Evolutionary conservation across 2,329 filamentous ascomycete genomes (phyloP), one percentile per base, ranked within the genome.

Genomic region (Hypoxylon sp.): DNA sequence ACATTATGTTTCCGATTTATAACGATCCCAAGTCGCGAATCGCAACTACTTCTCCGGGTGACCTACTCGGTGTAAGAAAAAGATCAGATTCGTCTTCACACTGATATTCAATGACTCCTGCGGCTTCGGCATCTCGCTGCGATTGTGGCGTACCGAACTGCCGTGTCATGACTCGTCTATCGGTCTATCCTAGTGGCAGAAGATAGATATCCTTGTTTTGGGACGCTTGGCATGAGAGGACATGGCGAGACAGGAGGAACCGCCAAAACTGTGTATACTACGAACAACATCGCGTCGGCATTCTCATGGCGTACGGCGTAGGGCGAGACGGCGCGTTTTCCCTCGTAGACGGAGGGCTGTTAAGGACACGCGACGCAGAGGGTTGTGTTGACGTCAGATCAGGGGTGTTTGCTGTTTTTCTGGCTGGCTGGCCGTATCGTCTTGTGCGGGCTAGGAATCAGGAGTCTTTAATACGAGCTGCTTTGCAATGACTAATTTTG

Each of bases 241-340:
- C 22, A 55, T 50, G 55, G 46, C 32, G 46, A 44, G 33, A 54
- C 20, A 42, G 18, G 45, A 53, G 18, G 26, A 20, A 12, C 9
- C 20, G 50, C 52, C 28, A 32, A n/a, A 48, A 51, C 46, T 53
- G 32, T 67, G 61, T 67, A 67, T 65, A 67, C 22, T 65, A 67
- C 48, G 33, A 44, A 49, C 20, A 66, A 36, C 30, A 53, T 40
- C 16, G 18, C 54, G 16, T 33, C 24, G 33, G 63, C 63, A 66
- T 66, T 51, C 44, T 49, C 22, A 62, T 18, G 63, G 63, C 53
- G 63, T 65, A 58, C 16, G 63, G 63, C 53, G 63, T 52, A 44
- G 26, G 53, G 3, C 8, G 42, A 48, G 49, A 44, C 40, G 42
- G 52, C 32, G 48, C 38, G 56, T 51, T 49, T 50, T 44, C 16